A percentile compares a stretch with the other conserved stretches of the same genome.
These are phyloP conservation scores for Phtheirospermum japonicum DNA, from an alignment of 257 asterid genomes.

Conservation along the genomic window DNA sequence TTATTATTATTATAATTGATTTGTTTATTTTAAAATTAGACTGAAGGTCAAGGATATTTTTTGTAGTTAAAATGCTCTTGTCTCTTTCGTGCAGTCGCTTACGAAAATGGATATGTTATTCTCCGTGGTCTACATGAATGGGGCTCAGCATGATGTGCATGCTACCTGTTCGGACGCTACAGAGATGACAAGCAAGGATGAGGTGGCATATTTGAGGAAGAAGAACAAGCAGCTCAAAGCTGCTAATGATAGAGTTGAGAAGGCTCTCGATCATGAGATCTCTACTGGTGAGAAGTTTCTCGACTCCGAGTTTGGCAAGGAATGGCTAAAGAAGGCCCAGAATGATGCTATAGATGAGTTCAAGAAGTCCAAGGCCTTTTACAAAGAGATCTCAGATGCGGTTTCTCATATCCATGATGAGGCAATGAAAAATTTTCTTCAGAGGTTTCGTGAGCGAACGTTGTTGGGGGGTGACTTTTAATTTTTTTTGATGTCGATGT, in stretches of 20 bases:
- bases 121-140: background rate
- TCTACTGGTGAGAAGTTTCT: slow-evolving; percentile 9
- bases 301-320: background rate
- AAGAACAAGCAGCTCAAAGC: background rate
- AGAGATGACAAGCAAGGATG: background rate
- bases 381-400: background rate
- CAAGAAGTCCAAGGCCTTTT: slow-evolving; percentile 9
- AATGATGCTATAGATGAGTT: slow-evolving; percentile 1
- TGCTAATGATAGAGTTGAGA: slow-evolving; percentile 1
- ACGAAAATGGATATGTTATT: background rate
- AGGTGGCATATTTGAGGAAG: background rate
- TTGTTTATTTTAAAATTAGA: too few relatives aligned
- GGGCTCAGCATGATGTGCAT: background rate
- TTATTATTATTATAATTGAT: too few relatives aligned
- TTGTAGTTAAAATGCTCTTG: too few relatives aligned
- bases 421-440: background rate
- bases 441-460: background rate
- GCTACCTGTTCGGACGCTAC: slow-evolving; percentile 20
- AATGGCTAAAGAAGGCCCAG: background rate
- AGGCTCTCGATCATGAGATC: slow-evolving; percentile 4
- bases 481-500: background rate
- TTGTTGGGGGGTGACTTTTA: background rate
- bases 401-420: background rate
- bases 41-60: too few relatives aligned
- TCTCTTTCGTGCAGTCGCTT: background rate